Conservation (phyloP, 257 asterid genomes). For the Ilex asprella region DNA sequence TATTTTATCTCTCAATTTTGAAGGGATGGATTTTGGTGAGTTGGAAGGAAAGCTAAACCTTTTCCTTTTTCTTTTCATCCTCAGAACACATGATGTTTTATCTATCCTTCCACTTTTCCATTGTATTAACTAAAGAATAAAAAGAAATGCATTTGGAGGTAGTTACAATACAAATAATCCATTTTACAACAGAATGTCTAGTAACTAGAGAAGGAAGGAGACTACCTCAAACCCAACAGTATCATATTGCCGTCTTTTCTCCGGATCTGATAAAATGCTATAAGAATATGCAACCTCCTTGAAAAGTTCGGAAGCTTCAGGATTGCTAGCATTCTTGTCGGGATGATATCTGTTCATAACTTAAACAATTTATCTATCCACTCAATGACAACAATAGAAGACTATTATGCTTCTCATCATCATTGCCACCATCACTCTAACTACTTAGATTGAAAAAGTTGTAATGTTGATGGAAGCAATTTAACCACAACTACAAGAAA, state of each 20-base stretch:
- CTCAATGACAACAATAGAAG: background rate
- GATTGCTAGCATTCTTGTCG: constrained; percentile 93
- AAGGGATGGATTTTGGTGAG: too few relatives aligned
- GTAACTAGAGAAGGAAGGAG: background rate
- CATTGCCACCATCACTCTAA: background rate
- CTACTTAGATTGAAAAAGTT: background rate
- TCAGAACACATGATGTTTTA: too few relatives aligned
- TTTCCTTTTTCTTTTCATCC: too few relatives aligned
- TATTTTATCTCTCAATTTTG: too few relatives aligned
- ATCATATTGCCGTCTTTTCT: constrained; percentile 91
- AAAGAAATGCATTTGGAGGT: too few relatives aligned
- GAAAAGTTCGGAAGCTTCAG: constrained; percentile 97
- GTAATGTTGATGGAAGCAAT: background rate
- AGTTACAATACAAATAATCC: too few relatives aligned
- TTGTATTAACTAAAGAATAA: too few relatives aligned
- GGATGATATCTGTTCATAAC: constrained; percentile 83
- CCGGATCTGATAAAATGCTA: constrained; percentile 92
- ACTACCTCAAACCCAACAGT: constrained; percentile 91
- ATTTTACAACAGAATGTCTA: too few relatives aligned
- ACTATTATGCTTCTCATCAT: background rate
- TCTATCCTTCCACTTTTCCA: too few relatives aligned
- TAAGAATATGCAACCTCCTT: constrained; percentile 99
- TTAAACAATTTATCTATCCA: constrained; percentile 13
- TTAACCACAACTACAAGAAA: too few relatives aligned
- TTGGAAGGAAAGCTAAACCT: too few relatives aligned